These are phyloP conservation scores for Conringia planisiliqua DNA, from an alignment of 345 rosid species.

Conservation along the genomic window DNA sequence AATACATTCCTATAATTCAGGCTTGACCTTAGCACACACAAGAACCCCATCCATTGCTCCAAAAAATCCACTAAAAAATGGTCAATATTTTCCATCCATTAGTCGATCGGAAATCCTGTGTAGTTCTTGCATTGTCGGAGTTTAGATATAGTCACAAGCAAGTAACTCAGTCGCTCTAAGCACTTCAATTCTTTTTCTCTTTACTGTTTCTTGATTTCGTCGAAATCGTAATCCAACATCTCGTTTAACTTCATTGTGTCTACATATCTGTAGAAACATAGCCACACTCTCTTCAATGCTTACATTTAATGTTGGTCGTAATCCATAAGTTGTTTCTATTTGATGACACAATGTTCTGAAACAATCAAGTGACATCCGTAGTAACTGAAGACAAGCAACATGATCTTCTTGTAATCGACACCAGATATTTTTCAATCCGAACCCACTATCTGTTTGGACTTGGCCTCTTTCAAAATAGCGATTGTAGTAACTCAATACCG, in stretches of 20 bases:
- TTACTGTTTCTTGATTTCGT: neutral
- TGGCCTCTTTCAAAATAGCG: too few relatives aligned
- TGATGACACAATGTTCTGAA: too few relatives aligned
- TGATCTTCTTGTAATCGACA: too few relatives aligned
- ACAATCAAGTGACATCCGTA: too few relatives aligned
- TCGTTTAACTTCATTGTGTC: neutral
- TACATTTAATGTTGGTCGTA: too few relatives aligned
- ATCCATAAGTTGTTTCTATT: too few relatives aligned
- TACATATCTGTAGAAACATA: too few relatives aligned
- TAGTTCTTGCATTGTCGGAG: neutral
- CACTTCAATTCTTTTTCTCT: neutral
- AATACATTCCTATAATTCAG: neutral
- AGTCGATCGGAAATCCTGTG: neutral
- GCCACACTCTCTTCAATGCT: too few relatives aligned
- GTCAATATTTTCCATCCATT: neutral
- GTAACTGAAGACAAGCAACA: too few relatives aligned
- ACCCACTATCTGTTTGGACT: too few relatives aligned
- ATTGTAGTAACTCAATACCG: too few relatives aligned
- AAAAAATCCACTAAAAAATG: neutral
- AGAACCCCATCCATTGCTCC: neutral
- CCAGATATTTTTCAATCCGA: too few relatives aligned
- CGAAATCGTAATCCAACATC: neutral
- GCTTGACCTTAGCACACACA: neutral
- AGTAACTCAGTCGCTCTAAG: neutral
- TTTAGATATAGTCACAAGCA: neutral